phyloP scores from a whole-genome alignment of 352 stramenopile genomes.

The Phytophthora quininea region DNA sequence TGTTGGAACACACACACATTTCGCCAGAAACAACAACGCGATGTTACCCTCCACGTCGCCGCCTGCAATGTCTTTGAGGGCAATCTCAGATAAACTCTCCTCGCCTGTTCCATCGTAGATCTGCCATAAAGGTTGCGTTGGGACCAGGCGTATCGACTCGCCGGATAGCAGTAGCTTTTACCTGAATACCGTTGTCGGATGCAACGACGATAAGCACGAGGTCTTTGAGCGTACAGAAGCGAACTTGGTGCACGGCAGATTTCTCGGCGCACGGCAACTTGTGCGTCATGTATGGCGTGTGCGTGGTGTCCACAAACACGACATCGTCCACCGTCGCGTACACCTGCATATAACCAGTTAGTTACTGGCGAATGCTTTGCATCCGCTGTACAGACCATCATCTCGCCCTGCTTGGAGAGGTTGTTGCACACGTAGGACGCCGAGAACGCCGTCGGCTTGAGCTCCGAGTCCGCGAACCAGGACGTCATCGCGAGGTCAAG shows the following conservation, averaged over 20 bases:
- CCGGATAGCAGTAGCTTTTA: slow-evolving; percentile 9
- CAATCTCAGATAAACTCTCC: slow-evolving; percentile 58
- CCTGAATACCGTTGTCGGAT: slow-evolving; percentile 63
- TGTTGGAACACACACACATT: not conserved
- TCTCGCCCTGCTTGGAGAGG: slow-evolving; percentile 52
- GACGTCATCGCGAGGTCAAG: slow-evolving; percentile 21
- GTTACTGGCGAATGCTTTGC: slow-evolving; percentile 6
- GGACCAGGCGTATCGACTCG: no score
- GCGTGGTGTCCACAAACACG: slow-evolving; percentile 46
- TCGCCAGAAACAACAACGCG: not conserved
- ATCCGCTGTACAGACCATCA: slow-evolving; percentile 30
- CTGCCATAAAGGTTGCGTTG: slow-evolving; percentile 22
- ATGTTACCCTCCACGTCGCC: slow-evolving; percentile 49
- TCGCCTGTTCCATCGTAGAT: slow-evolving; percentile 70
- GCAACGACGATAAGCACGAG: slow-evolving; percentile 66
- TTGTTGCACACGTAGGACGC: slow-evolving; percentile 64
- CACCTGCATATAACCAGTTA: slow-evolving; percentile 27
- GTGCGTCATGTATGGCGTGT: slow-evolving; percentile 44
- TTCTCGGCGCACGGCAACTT: slow-evolving; percentile 57
- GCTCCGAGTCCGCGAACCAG: slow-evolving; percentile 54
- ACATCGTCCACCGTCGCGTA: slow-evolving; percentile 58
- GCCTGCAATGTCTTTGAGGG: slow-evolving; percentile 58
- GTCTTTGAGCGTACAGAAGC: slow-evolving; percentile 54
- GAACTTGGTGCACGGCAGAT: slow-evolving; percentile 66
- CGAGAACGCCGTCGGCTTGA: slow-evolving; percentile 47